Base-by-base conservation (phyloP, 1,284 basidiomycete species). In the Rhodofomes roseus region DNA sequence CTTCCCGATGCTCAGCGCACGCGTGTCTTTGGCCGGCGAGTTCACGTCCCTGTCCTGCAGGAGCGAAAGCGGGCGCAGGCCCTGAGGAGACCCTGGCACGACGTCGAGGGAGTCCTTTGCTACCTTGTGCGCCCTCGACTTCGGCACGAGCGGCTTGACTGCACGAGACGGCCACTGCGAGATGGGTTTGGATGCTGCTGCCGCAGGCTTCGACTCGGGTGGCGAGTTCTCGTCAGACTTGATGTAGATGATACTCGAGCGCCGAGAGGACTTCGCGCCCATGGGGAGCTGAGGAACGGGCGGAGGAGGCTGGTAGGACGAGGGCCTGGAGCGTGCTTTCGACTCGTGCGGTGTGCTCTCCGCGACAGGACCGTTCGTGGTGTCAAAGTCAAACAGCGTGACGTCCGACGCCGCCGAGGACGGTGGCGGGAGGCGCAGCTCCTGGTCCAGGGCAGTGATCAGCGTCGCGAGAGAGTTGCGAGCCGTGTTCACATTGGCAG, bases 191-290 rank as follows among this genome's bases (percentile, higher is more conserved):
- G 61, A 59, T 11, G 31, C 31, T 68, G 66, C 40, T 5, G 70
- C 60, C 41, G 68, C 68, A 43, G 70, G 68, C 53, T 73, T 65
- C 50, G 70, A 66, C 31, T 66, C 58, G 50, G 70, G 69, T 22
- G 74, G 64, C 57, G 65, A 60, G 63, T 77, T 72, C 68, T 82
- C 76, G 64, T 81, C 78, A 57, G 85, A 85, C 73, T 79, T 83
- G 67, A 85, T 82, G 74, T 87, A 86, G 60, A 80, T 73, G 71
- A 87, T 84, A 66, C 82, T 85, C 58, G 86, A 84, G 63, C 81
- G 81, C 64, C 77, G 75, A 59, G 62, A 65, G 11, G 59, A 27
- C 39, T 62, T 66, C 25, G 61, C 41, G 36, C 55, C 62, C 25
- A 60, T 60, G 29, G 68, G 64, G 31, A 69, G 60, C 67, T 69